Evolutionary conservation across 805 yeast genomes (phyloP).

Genomic region (Wickerhamiella hasegawae): DNA sequence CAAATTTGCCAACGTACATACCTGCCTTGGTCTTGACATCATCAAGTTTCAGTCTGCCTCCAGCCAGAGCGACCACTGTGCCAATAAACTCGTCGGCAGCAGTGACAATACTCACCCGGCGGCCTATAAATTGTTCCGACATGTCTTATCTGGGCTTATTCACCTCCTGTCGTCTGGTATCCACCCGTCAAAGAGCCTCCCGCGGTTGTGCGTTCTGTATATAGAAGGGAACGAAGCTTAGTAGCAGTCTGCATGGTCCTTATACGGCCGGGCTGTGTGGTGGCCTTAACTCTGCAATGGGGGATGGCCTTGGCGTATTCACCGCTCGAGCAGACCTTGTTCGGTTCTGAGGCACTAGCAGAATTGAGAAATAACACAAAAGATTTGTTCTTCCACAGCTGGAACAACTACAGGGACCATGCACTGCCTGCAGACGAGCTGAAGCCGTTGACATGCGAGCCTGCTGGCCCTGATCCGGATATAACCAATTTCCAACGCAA

Average conservation of each 20-base stretch:
- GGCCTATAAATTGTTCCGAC: slow-evolving; percentile 15
- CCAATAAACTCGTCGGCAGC: slow-evolving; percentile 9
- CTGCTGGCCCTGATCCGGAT: slow-evolving; percentile 46
- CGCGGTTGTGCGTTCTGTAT: no score
- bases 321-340: slow-evolving; percentile 3
- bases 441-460: slow-evolving; percentile 53
- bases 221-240: no score
- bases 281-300: no score
- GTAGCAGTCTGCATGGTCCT: no score
- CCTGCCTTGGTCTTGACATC: slow-evolving; percentile 10
- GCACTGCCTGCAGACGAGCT: slow-evolving; percentile 76
- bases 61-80: slow-evolving; percentile 9
- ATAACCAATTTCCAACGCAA: slow-evolving; percentile 45
- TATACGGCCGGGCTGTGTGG: no score
- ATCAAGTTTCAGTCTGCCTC: slow-evolving; percentile 10
- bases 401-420: slow-evolving; percentile 46
- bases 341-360: neutral
- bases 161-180: no score
- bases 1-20: slow-evolving; percentile 1
- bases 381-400: slow-evolving; percentile 54
- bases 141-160: no score
- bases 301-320: no score
- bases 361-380: slow-evolving; percentile 29
- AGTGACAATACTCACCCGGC: slow-evolving; percentile 13
- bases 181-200: no score